A percentile compares a stretch with the other conserved stretches of the same genome.
Evolutionary conservation across 345 rosid species (phyloP).

Genomic region (Murraya paniculata): DNA sequence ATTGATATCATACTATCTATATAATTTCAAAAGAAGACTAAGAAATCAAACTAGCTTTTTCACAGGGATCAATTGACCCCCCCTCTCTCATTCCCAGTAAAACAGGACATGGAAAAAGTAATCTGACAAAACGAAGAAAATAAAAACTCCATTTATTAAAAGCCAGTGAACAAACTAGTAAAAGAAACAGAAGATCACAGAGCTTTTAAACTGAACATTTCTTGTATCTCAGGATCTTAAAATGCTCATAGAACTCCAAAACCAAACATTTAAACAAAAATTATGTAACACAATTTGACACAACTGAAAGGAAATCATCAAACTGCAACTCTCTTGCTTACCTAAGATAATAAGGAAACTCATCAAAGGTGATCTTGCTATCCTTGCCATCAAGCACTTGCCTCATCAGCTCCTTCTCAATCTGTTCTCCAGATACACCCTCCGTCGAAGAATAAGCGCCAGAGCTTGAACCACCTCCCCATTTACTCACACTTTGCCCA

Average conservation of each 20-base stretch:
- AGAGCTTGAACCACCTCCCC: constrained; percentile 38
- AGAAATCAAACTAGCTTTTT: constrained; percentile 1
- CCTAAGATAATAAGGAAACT: constrained; percentile 93
- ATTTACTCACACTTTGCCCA: constrained; percentile 59
- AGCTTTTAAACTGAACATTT: neutral
- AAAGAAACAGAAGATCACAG: constrained; percentile 1
- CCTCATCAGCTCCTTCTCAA: constrained; percentile 79
- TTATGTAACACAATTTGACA: neutral
- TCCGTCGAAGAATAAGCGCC: constrained; percentile 37
- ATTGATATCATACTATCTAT: neutral
- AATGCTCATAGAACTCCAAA: neutral
- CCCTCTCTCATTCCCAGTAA: neutral
- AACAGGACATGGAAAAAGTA: neutral
- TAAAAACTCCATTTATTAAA: neutral
- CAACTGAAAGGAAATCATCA: neutral
- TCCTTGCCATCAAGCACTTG: constrained; percentile 68
- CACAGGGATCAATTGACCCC: neutral
- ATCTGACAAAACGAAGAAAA: neutral
- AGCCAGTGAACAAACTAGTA: neutral
- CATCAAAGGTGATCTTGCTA: constrained; percentile 60
- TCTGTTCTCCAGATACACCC: constrained; percentile 57
- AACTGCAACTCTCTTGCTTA: constrained; percentile 15
- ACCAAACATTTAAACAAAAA: neutral
- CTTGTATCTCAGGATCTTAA: neutral
- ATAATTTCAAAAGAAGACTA: neutral